Percentiles rank a stretch among this genome's conserved stretches.
These are phyloP conservation scores for Balansia obtecta DNA, from an alignment of 2,329 filamentous ascomycete genomes.

Conservation along the genomic window DNA sequence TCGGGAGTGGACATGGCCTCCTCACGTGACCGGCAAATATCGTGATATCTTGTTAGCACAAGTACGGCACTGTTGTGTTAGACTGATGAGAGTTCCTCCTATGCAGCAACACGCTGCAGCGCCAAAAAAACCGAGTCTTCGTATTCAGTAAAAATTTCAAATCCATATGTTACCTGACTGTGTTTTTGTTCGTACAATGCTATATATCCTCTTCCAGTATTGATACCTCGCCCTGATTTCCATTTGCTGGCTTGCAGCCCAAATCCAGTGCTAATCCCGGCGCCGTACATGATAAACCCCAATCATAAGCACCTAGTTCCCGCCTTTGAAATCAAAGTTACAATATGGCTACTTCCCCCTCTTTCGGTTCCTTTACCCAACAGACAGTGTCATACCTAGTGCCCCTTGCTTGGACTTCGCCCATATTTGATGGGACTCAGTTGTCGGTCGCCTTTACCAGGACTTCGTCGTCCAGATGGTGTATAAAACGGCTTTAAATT, in stretches of 20 bases:
- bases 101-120: background rate
- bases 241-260: background rate
- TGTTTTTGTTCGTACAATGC: background rate
- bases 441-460: conserved; percentile 35
- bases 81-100: too few relatives aligned
- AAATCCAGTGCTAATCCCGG: too few relatives aligned
- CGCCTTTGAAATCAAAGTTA: background rate
- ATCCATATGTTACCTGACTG: background rate
- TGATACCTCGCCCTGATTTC: background rate
- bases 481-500: conserved; percentile 31
- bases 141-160: background rate
- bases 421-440: conserved; percentile 34
- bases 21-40: too few relatives aligned
- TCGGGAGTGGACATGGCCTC: too few relatives aligned
- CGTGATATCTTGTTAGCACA: too few relatives aligned
- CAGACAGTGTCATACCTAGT: background rate
- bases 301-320: background rate
- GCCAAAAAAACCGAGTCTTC: background rate
- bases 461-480: conserved; percentile 33
- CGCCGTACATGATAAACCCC: background rate
- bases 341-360: background rate
- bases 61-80: too few relatives aligned
- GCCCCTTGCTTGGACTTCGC: conserved; percentile 26
- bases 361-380: background rate
- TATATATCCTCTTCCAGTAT: background rate